Percentiles rank a stretch among this genome's conserved stretches.
These are phyloP conservation scores for Penicillium sp. DNA, from an alignment of 2,329 filamentous ascomycete species.

Conservation along the genomic window DNA sequence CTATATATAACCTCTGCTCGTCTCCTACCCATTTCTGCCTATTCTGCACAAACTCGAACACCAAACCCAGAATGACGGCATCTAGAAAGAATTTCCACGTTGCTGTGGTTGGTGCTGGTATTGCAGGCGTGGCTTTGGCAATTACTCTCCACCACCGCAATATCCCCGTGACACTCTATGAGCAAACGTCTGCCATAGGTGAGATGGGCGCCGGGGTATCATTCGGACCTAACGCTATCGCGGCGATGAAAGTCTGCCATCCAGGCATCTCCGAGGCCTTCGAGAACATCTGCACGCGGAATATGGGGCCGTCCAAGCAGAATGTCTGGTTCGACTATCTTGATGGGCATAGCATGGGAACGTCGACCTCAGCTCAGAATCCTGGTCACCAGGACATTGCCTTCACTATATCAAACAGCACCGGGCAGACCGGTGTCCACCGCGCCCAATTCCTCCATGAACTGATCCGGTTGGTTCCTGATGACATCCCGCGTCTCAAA, in stretches of 20 bases:
- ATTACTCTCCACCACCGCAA: constrained; percentile 40
- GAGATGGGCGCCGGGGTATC: constrained; percentile 16
- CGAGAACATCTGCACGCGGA: not conserved
- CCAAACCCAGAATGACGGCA: not conserved
- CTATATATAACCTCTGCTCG: not conserved
- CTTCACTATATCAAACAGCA: not conserved
- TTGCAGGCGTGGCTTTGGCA: constrained; percentile 41
- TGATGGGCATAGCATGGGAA: not conserved
- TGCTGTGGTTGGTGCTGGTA: constrained; percentile 44
- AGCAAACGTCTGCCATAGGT: constrained; percentile 21
- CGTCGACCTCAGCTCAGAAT: not conserved
- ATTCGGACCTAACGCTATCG: constrained; percentile 5
- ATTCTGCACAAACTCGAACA: not conserved
- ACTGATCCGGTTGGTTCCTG: not conserved
- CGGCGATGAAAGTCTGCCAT: constrained; percentile 3
- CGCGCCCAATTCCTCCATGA: not conserved
- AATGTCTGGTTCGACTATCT: not conserved
- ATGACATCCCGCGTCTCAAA: constrained; percentile 6
- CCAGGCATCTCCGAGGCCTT: not conserved
- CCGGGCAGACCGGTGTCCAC: not conserved
- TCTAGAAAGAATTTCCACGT: constrained; percentile 12
- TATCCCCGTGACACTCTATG: constrained; percentile 22
- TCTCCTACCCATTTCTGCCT: not conserved
- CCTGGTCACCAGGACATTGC: not conserved
- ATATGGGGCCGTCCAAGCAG: not conserved